These are phyloP conservation scores for Leishmania braziliensis DNA, from an alignment of 208 protist species.

Conservation along the genomic window DNA sequence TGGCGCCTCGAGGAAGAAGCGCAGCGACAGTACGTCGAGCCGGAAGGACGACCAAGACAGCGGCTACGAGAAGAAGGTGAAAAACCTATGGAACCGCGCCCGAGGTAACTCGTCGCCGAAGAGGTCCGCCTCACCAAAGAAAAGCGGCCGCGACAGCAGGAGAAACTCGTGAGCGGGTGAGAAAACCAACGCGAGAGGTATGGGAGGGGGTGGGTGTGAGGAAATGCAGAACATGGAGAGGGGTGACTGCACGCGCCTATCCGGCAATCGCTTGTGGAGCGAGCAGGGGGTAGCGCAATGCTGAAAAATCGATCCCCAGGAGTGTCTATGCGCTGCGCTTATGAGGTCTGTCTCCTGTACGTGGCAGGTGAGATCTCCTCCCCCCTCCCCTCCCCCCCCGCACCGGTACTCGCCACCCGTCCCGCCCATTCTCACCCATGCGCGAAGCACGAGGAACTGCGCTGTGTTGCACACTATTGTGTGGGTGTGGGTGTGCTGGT, in stretches of 20 bases:
- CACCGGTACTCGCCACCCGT: background rate
- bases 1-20: constrained; percentile 14
- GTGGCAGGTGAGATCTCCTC: background rate
- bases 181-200: constrained; percentile 19
- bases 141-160: constrained; percentile 8
- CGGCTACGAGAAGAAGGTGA: constrained; percentile 28
- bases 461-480: background rate
- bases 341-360: background rate
- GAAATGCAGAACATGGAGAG: background rate
- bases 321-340: background rate
- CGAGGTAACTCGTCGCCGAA: constrained; percentile 17
- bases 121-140: constrained; percentile 6
- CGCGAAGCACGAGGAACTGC: background rate
- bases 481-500: background rate
- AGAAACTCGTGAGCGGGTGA: constrained; percentile 1
- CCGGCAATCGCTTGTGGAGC: background rate
- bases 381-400: background rate
- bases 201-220: background rate
- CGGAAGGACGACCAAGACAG: constrained; percentile 9
- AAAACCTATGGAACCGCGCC: constrained; percentile 33
- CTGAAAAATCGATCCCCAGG: background rate
- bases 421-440: background rate
- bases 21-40: background rate
- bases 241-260: background rate
- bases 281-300: background rate